phyloP scores from a whole-genome alignment of 2,329 filamentous ascomycete species.

The Elsinoe batatas region DNA sequence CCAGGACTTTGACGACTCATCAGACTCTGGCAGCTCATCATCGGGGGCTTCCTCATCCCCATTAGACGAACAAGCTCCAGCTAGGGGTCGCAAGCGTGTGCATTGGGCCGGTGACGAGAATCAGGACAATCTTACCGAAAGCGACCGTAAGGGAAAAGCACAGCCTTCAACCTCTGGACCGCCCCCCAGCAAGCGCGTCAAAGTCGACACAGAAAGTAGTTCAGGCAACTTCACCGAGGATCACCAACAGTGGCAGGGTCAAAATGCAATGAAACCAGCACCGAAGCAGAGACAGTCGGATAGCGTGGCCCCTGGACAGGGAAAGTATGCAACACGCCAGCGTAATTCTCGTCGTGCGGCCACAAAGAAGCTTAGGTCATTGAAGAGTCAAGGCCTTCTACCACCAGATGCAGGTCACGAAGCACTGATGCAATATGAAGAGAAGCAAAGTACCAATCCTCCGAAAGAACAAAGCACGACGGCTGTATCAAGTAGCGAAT shows the following conservation, averaged over 20 bases:
- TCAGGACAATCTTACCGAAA: background rate
- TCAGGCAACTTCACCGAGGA: background rate
- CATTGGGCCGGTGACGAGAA: background rate
- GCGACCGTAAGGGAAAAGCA: background rate
- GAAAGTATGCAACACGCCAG: conserved; percentile 41
- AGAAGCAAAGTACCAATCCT: background rate
- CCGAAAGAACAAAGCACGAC: background rate
- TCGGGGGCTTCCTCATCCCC: background rate
- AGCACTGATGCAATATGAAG: conserved; percentile 32
- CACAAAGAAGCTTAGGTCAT: conserved; percentile 38
- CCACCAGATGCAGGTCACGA: conserved; percentile 41
- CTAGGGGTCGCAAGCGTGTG: background rate
- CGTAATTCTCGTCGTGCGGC: conserved; percentile 48
- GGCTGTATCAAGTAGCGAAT: background rate
- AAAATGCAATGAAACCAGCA: background rate
- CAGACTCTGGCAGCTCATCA: background rate
- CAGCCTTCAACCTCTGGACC: background rate
- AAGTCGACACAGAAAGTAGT: background rate
- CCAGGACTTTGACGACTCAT: conserved; percentile 11
- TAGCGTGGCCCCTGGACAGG: conserved; percentile 37
- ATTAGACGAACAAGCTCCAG: background rate
- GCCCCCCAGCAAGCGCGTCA: conserved; percentile 2
- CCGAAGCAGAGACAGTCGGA: background rate
- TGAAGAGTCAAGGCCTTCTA: conserved; percentile 47
- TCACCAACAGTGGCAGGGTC: background rate